Base-by-base conservation (phyloP, 331 rosid species). In the Spiraea crenata region DNA sequence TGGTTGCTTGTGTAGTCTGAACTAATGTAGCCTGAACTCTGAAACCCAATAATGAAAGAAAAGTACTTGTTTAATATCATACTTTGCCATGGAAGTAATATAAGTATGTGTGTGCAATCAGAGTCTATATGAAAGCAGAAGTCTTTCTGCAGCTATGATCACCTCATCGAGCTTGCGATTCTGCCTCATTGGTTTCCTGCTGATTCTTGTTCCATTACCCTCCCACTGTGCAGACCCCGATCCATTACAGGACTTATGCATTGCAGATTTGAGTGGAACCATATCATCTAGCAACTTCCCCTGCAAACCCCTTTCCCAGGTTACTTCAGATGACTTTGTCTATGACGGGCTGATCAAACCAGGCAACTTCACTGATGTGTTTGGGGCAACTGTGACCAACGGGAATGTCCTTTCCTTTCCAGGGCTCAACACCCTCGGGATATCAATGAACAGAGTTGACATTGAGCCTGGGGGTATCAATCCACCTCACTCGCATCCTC, bases 231-330 rank as follows among this genome's bases (percentile, higher is more conserved):
- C 70, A 13, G 70, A 20, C 9, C 57, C 70, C 11, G 71, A 31
- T 66, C 69, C 59, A 57, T 84, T 79, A 40, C 86, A 79, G 54
- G 86, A 85, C 77, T 77, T 82, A n/a, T 82, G 89, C 11, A 75
- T 85, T 2, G 85, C 81, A n/a, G 76, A 73, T 61, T 45, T 73
- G 35, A 76, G 61, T 37, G 69, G 81, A 10, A 5, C 79, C 35
- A 0, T 1, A 5, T 13, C 62, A 25, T 16, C 34, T 31, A 84
- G 81, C 65, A 85, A 85, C 50, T 78, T 77, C 46, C 85, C 85
- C 7, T 84, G 85, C 81, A 84, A 84, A 47, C 77, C 85, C 6
- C 45, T 20, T 12, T 63, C 85, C 2, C 10, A 78, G 1, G 63
- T 72, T 11, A 71, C 74, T 55, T 48, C 88, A 17, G 77, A 47